These are phyloP conservation scores for Cordyceps sp. DNA, from an alignment of 2,329 filamentous ascomycete genomes.

Conservation along the genomic window DNA sequence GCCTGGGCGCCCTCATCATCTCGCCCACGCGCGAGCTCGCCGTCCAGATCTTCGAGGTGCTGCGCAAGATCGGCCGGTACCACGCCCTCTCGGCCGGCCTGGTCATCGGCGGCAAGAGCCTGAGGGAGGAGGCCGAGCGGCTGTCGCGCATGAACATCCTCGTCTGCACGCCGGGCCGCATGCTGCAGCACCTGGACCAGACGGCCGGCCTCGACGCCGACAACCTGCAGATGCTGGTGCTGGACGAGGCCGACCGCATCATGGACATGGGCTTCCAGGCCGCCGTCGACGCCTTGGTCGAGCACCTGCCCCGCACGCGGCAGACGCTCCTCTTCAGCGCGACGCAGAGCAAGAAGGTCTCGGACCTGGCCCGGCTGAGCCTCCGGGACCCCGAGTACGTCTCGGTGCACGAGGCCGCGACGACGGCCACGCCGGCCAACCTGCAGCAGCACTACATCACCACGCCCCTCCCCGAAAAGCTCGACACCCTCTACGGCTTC, in stretches of 20 bases:
- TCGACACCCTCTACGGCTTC: slow-evolving; percentile 87
- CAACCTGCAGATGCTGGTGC: slow-evolving; percentile 78
- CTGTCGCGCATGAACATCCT: slow-evolving; percentile 90
- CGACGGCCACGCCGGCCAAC: slow-evolving; percentile 62
- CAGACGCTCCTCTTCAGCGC: slow-evolving; percentile 94
- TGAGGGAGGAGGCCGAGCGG: slow-evolving; percentile 74
- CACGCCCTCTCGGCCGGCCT: slow-evolving; percentile 86
- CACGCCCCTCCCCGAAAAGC: slow-evolving; percentile 71
- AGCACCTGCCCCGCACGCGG: slow-evolving; percentile 69
- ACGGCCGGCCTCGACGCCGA: slow-evolving; percentile 80
- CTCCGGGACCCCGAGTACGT: slow-evolving; percentile 88
- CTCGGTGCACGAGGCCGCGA: slow-evolving; percentile 73
- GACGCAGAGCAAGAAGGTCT: slow-evolving; percentile 88
- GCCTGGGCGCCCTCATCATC: slow-evolving; percentile 80
- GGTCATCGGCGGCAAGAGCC: slow-evolving; percentile 81
- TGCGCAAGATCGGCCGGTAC: slow-evolving; percentile 75
- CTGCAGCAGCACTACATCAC: slow-evolving; percentile 86
- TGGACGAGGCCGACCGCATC: slow-evolving; percentile 93
- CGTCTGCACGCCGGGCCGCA: slow-evolving; percentile 85
- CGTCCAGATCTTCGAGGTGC: slow-evolving; percentile 90
- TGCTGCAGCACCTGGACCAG: slow-evolving; percentile 91
- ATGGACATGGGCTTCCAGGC: slow-evolving; percentile 94
- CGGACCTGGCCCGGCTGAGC: slow-evolving; percentile 76
- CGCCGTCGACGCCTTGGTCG: slow-evolving; percentile 80
- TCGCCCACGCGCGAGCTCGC: slow-evolving; percentile 90